phyloP scores from a whole-genome alignment of 1,284 basidiomycete genomes.

The Dichomitus squalens region DNA sequence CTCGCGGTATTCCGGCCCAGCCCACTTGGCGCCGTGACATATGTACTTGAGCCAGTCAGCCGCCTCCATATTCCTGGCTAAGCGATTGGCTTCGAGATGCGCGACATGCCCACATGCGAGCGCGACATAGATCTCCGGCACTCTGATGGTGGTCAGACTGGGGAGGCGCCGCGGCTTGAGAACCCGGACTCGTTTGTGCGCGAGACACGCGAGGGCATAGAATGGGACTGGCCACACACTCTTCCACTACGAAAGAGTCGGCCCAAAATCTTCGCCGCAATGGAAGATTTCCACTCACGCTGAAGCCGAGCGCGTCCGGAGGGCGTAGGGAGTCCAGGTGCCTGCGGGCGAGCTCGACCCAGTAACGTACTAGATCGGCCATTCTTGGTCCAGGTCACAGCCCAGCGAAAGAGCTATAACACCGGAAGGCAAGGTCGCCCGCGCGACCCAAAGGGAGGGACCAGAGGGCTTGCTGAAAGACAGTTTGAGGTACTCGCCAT shows the following conservation, averaged over 20 bases:
- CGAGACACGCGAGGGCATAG: not conserved
- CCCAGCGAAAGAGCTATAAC: not conserved
- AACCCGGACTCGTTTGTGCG: not conserved
- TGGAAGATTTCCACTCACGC: not conserved
- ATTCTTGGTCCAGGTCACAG: not conserved
- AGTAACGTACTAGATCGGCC: not conserved
- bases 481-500: not conserved
- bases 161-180: not conserved
- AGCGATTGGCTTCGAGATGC: not conserved
- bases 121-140: not conserved
- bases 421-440: not conserved
- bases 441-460: not conserved
- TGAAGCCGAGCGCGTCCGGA: not conserved
- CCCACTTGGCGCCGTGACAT: not conserved
- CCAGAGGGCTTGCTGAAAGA: not conserved
- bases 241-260: not conserved
- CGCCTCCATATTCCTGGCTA: not conserved
- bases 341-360: not conserved
- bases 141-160: not conserved
- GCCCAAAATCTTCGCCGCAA: not conserved
- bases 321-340: not conserved
- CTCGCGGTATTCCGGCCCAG: not conserved
- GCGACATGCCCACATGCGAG: not conserved
- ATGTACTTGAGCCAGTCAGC: not conserved
- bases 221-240: constrained; percentile 3